Percentiles rank a stretch among this genome's conserved stretches.
Conservation (phyloP, 805 yeast species). For the Lachancea kluyveri region DNA sequence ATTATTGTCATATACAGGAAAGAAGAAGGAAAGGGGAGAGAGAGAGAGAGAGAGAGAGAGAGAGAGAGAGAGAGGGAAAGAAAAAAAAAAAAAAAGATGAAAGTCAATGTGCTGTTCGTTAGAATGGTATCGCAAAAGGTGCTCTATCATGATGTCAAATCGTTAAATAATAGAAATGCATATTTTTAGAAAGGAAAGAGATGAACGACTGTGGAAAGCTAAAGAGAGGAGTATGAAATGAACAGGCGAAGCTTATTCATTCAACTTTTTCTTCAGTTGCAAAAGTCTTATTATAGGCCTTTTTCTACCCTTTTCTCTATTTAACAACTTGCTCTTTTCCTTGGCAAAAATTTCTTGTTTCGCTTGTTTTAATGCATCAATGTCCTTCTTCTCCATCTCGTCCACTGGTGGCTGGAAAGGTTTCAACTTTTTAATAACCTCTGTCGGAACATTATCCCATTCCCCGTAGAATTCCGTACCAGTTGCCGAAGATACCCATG, state of each 20-base stretch:
- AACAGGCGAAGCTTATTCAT: neutral
- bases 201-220: too few species aligned
- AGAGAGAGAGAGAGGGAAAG: too few species aligned
- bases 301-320: conserved; percentile 25
- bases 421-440: conserved; percentile 22
- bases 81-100: too few species aligned
- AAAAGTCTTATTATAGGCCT: conserved; percentile 25
- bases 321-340: conserved; percentile 18
- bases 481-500: conserved; percentile 33
- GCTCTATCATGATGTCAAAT: too few species aligned
- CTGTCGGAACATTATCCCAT: conserved; percentile 31
- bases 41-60: too few species aligned
- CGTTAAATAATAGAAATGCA: too few species aligned
- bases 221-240: too few species aligned
- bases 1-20: too few species aligned
- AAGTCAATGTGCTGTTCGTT: too few species aligned
- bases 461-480: conserved; percentile 31
- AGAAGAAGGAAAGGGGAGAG: too few species aligned
- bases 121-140: too few species aligned
- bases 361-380: conserved; percentile 9
- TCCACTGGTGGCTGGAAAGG: conserved; percentile 32
- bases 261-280: conserved; percentile 15
- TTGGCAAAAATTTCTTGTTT: conserved; percentile 13
- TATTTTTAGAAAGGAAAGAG: too few species aligned
- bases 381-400: conserved; percentile 4